Conservation (phyloP, 768 basidiomycete species). For the Kwoniella dejecticola region DNA sequence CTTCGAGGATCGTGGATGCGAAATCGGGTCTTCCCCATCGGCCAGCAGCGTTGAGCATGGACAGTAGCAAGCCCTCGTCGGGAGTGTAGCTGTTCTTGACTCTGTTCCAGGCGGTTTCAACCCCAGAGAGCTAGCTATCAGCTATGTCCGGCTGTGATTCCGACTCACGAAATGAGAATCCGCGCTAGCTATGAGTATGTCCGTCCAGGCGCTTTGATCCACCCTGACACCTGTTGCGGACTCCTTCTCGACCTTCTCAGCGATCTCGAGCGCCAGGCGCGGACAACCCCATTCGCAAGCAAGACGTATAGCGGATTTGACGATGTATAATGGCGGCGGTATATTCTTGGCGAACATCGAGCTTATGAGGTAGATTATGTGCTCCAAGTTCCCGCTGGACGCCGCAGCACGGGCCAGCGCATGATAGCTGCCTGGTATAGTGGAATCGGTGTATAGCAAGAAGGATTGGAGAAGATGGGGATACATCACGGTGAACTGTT, state of each 20-base stretch:
- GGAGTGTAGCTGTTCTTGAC: constrained; percentile 64
- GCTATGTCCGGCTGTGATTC: neutral
- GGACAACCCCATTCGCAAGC: constrained; percentile 64
- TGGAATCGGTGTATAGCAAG: constrained; percentile 58
- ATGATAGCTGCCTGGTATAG: constrained; percentile 39
- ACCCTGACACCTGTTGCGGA: constrained; percentile 61
- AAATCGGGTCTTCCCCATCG: constrained; percentile 72
- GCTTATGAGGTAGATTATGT: constrained; percentile 66
- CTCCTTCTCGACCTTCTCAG: constrained; percentile 63
- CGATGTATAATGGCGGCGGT: constrained; percentile 61
- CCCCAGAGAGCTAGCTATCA: constrained; percentile 66
- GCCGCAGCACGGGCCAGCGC: constrained; percentile 62
- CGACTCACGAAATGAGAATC: constrained; percentile 69
- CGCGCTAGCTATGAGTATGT: constrained; percentile 68
- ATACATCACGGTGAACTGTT: constrained; percentile 51
- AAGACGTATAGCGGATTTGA: constrained; percentile 62
- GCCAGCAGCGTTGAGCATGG: constrained; percentile 72
- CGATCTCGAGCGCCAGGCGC: constrained; percentile 72
- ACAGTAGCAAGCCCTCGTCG: constrained; percentile 72
- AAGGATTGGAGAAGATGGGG: constrained; percentile 57
- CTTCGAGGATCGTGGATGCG: constrained; percentile 66
- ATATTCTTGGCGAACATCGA: constrained; percentile 64
- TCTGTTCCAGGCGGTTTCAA: constrained; percentile 65
- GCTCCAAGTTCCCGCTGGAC: constrained; percentile 66
- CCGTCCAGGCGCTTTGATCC: constrained; percentile 64